Evolutionary conservation across 2,329 filamentous ascomycete species (phyloP), one percentile per base, ranked within the genome.

Genomic region (Botrytis deweyae): DNA sequence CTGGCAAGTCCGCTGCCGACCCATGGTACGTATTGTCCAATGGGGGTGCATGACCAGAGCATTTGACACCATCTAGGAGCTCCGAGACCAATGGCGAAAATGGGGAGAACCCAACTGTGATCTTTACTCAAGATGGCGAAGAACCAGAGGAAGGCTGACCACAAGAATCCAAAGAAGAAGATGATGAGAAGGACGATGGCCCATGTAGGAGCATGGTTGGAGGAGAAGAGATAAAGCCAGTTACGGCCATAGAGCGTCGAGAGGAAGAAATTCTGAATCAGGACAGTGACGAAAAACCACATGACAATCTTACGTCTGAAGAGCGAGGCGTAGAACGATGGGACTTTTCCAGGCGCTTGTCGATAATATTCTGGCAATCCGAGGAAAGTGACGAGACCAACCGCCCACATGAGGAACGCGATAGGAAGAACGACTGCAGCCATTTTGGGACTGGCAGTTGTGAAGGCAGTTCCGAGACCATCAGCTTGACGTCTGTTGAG

Each of bases 331-430:
- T 91, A 92, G 83, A 92, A 91, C 29, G 87, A 88, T 0, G 90
- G 90, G 1, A 92, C 87, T 64, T 86, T 86, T 74, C 90, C 90
- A 0, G 90, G 90, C 22, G 85, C 83, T 79, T 90, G 88, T 65
- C 88, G 88, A 82, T 92, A 92, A 82, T 89, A 92, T 76, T 88
- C 87, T 8, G 90, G 90, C 14, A 92, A 84, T n/a, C 90, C 90
- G 46, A 88, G 81, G 81, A 85, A 89, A 58, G 91, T 83, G 3
- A 89, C 77, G 7, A 85, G 58, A 29, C 88, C 89, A 18, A 91
- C 82, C 20, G 79, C 80, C 87, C 88, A 91, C 36, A 92, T 81
- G 70, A 90, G 79, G 5, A 87, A 58, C 0, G 89, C 85, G 66
- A 92, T 84, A 0, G 90, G 89, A 4, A 89, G 79, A 49, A 87